Percentiles rank a stretch among this genome's conserved stretches.
phyloP scores from a whole-genome alignment of 2,329 filamentous ascomycete species.

The Penicillium concentricum region DNA sequence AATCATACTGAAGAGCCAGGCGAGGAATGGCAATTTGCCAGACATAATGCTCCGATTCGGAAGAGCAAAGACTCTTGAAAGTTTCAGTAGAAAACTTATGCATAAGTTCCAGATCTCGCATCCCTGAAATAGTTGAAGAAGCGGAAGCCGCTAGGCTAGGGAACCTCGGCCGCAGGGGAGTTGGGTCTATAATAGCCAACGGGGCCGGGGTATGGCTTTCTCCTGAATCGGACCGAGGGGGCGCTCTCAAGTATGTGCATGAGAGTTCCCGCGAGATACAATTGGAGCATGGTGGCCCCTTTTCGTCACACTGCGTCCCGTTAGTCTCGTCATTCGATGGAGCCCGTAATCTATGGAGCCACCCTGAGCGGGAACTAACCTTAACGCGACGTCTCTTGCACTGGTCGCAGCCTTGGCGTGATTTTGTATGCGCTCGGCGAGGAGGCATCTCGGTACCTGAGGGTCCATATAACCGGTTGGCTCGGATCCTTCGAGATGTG shows the following conservation, averaged over 20 bases:
- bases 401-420: slow-evolving; percentile 42
- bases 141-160: slow-evolving; percentile 18
- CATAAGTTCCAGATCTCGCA: slow-evolving; percentile 52
- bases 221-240: slow-evolving; percentile 14
- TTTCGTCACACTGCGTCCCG: slow-evolving; percentile 40
- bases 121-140: slow-evolving; percentile 17
- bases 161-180: slow-evolving; percentile 13
- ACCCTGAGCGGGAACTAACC: slow-evolving; percentile 23
- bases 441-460: slow-evolving; percentile 31
- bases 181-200: slow-evolving; percentile 9
- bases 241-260: slow-evolving; percentile 31
- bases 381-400: slow-evolving; percentile 45
- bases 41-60: slow-evolving; percentile 31
- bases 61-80: slow-evolving; percentile 43
- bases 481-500: not conserved
- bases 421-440: slow-evolving; percentile 44
- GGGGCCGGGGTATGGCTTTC: slow-evolving; percentile 1
- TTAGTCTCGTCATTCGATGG: slow-evolving; percentile 13
- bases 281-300: slow-evolving; percentile 40
- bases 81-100: slow-evolving; percentile 52
- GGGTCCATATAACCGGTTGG: slow-evolving; percentile 8
- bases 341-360: not conserved
- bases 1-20: slow-evolving; percentile 41
- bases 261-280: slow-evolving; percentile 37
- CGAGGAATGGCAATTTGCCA: slow-evolving; percentile 45